Conservation (phyloP, 164 flowering plant genomes). For the Tinospora cordifolia region DNA sequence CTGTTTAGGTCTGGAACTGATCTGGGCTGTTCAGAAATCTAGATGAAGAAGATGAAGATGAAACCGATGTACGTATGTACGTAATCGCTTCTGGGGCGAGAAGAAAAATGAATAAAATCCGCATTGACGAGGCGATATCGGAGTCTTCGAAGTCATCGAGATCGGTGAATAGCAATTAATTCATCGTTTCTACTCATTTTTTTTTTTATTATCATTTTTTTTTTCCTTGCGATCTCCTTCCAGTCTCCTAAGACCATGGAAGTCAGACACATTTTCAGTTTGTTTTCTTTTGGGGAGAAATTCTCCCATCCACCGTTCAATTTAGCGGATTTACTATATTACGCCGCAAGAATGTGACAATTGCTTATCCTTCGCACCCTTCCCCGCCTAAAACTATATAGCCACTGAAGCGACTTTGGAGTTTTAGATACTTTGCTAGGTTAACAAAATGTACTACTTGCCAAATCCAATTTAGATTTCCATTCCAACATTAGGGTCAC, state of each 20-base stretch:
- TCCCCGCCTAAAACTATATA: too few relatives aligned
- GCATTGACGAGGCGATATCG: slow-evolving; percentile 28
- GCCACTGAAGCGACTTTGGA: too few relatives aligned
- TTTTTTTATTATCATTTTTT: too few relatives aligned
- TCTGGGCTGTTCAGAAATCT: slow-evolving; percentile 18
- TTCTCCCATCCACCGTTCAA: neutral
- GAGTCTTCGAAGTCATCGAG: slow-evolving; percentile 41
- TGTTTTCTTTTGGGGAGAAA: neutral
- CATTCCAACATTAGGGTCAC: too few relatives aligned
- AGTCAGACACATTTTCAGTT: slow-evolving; percentile 7
- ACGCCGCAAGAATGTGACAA: neutral
- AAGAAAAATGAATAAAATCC: slow-evolving; percentile 4
- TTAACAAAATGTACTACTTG: too few relatives aligned
- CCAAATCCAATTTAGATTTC: too few relatives aligned
- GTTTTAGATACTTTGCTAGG: too few relatives aligned
- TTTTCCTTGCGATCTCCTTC: slow-evolving; percentile 23
- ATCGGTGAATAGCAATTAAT: slow-evolving; percentile 27
- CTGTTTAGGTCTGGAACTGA: slow-evolving; percentile 6
- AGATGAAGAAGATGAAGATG: slow-evolving; percentile 2
- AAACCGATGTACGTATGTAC: neutral
- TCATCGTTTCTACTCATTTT: too few relatives aligned
- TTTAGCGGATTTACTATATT: too few relatives aligned
- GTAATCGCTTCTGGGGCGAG: neutral
- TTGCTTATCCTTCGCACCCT: too few relatives aligned
- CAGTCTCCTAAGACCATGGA: slow-evolving; percentile 28